Evolutionary conservation across 768 basidiomycete genomes (phyloP), one percentile per base, ranked within the genome.

Genomic region (Suillus subluteus): DNA sequence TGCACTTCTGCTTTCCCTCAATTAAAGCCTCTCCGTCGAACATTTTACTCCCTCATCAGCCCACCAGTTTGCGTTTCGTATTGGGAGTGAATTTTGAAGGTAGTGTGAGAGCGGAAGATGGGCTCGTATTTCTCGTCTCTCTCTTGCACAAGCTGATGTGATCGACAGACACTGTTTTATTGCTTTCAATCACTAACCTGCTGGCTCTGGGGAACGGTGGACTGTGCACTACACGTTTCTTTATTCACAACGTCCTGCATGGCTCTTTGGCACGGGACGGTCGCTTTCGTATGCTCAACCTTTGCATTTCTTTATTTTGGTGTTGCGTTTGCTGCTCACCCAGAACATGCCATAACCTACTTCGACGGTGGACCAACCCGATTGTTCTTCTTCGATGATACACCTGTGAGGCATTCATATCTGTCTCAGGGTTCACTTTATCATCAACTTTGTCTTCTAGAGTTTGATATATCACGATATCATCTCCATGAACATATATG

Each of bases 331-430:
- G 81, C 84, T 3, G 83, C 83, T 73, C 73, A 83, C 35, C 89
- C 88, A 70, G 74, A 83, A 65, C 79, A 84, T 68, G 67, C 78
- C 12, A 70, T 89, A 62, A 83, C 79, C 41, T 79, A 82, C 64
- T 93, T 97, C 76, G 73, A 85, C 58, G 91, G 91, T 76, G 80
- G 92, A 48, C 94, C 95, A 8, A 86, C 86, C 18, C 83, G 85
- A 70, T 74, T 97, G 63, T 92, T 91, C 81, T 98, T 95, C 83
- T 98, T 99, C 79, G 93, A 98, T 68, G 97, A 98, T 79, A 90
- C 94, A 12, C 78, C 89, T 38, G 96, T 96, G 70, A 71, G 91
- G 21, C 35, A 58, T 82, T 38, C 21, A n/a, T 46, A 21, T 58
- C 21, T 26, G 44, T 13, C 44, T 65, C 37, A 46, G 63, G 21